Percentiles rank a stretch among this genome's conserved stretches.
These are phyloP conservation scores for Boletales sp. DNA, from an alignment of 768 basidiomycete species.

Conservation along the genomic window DNA sequence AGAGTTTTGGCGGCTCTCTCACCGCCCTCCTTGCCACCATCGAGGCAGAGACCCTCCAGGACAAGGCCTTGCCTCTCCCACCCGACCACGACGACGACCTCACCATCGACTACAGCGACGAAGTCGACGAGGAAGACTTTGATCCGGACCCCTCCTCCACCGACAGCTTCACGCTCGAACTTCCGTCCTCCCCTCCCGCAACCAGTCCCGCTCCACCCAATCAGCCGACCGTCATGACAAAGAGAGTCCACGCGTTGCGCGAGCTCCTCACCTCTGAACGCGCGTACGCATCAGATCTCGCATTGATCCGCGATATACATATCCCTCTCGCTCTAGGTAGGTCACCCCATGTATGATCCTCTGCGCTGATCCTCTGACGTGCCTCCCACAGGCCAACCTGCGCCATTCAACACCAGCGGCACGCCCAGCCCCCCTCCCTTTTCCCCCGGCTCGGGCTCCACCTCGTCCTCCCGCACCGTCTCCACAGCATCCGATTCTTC, in stretches of 20 bases:
- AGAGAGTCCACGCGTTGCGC: conserved; percentile 72
- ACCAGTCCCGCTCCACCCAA: conserved; percentile 22
- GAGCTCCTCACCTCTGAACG: conserved; percentile 78
- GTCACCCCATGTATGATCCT: conserved; percentile 20
- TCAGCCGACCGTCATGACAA: conserved; percentile 44
- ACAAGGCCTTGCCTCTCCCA: conserved; percentile 30
- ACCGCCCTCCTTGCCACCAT: conserved; percentile 29
- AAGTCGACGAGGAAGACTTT: conserved; percentile 27
- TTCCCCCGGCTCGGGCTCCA: conserved; percentile 33
- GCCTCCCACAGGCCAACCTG: conserved; percentile 34
- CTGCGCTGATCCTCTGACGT: conserved; percentile 9
- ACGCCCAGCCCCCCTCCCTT: conserved; percentile 24
- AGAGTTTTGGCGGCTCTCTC: conserved; percentile 31
- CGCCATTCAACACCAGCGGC: conserved; percentile 33
- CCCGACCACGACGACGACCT: conserved; percentile 24
- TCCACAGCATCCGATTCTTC: conserved; percentile 48
- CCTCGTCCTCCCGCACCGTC: conserved; percentile 38
- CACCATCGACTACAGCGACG: conserved; percentile 18
- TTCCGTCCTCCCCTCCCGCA: conserved; percentile 2
- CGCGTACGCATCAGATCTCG: conserved; percentile 81
- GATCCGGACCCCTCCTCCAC: conserved; percentile 24
- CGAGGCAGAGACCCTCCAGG: conserved; percentile 27
- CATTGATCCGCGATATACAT: conserved; percentile 72
- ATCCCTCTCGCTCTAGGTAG: conserved; percentile 74
- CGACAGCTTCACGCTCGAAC: conserved; percentile 23